Evolutionary conservation across 2,329 filamentous ascomycete genomes (phyloP).

Genomic region (Fusarium musae): DNA sequence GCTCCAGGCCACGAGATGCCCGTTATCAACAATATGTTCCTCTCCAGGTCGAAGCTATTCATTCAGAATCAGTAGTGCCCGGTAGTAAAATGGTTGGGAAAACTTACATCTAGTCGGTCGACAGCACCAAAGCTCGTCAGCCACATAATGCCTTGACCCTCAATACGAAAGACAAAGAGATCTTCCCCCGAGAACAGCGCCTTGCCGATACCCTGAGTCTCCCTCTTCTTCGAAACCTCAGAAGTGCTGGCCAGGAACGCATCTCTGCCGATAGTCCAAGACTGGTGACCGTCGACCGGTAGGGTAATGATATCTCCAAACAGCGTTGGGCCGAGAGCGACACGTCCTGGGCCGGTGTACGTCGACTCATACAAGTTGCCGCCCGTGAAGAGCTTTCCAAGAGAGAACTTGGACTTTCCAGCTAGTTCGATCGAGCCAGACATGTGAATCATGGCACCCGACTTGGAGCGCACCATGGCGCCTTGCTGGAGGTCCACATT

Average conservation of each 20-base stretch:
- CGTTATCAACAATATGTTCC: neutral
- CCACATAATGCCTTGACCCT: neutral
- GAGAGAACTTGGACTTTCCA: neutral
- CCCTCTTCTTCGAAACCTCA: neutral
- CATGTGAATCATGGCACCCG: constrained; percentile 2
- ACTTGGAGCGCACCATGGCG: neutral
- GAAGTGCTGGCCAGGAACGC: neutral
- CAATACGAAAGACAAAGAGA: neutral
- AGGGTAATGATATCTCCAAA: neutral
- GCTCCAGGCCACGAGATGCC: neutral
- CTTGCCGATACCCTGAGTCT: neutral
- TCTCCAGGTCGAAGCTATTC: neutral
- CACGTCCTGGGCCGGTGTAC: neutral
- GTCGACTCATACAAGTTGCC: neutral
- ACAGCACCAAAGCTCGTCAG: neutral
- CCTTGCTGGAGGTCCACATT: neutral
- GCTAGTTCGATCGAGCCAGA: neutral
- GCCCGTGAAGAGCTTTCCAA: neutral
- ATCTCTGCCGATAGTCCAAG: neutral
- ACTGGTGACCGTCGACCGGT: neutral
- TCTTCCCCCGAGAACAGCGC: neutral
- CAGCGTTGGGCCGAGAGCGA: neutral
- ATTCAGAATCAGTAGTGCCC: neutral
- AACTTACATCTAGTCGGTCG: neutral
- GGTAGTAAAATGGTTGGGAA: accelerated